A percentile compares a stretch with the other conserved stretches of the same genome.
These are phyloP conservation scores for Xylaria arbuscula DNA, from an alignment of 2,329 filamentous ascomycete species.

Conservation along the genomic window DNA sequence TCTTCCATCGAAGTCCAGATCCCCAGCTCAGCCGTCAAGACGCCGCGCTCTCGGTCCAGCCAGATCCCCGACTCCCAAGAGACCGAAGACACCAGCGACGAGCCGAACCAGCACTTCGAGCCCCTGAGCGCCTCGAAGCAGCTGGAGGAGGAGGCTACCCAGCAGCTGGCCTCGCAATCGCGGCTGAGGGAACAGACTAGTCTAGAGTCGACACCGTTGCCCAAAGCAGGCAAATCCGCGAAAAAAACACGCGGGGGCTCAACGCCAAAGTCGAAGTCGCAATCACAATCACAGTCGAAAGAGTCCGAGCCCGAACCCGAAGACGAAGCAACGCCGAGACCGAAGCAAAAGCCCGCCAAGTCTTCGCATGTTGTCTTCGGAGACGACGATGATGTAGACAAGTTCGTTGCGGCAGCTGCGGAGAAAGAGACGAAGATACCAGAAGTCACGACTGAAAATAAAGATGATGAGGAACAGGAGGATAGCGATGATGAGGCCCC, in stretches of 20 bases:
- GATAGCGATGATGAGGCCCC: conserved; percentile 64
- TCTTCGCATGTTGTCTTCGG: conserved; percentile 50
- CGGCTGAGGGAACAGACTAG: conserved; percentile 35
- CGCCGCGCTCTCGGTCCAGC: conserved; percentile 32
- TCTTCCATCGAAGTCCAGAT: conserved; percentile 44
- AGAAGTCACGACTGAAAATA: conserved; percentile 4
- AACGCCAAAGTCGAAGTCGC: background rate
- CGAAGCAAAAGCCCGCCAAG: conserved; percentile 43
- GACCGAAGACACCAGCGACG: conserved; percentile 14
- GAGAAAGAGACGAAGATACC: conserved; percentile 31
- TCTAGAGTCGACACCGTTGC: conserved; percentile 36
- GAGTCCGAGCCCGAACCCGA: conserved; percentile 37
- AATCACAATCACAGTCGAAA: conserved; percentile 9
- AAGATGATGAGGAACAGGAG: conserved; percentile 53
- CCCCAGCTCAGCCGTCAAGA: conserved; percentile 40
- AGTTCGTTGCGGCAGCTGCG: conserved; percentile 47
- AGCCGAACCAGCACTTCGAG: conserved; percentile 34
- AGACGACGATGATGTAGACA: conserved; percentile 50
- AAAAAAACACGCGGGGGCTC: conserved; percentile 24
- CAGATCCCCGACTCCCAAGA: conserved; percentile 44
- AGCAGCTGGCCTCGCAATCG: conserved; percentile 43
- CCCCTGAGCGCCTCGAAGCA: conserved; percentile 48
- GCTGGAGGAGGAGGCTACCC: conserved; percentile 48
- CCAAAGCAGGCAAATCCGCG: conserved; percentile 43
- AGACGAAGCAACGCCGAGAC: conserved; percentile 32